Evolutionary conservation across 2,329 filamentous ascomycete genomes (phyloP).

Genomic region (Fusarium haematococcum): DNA sequence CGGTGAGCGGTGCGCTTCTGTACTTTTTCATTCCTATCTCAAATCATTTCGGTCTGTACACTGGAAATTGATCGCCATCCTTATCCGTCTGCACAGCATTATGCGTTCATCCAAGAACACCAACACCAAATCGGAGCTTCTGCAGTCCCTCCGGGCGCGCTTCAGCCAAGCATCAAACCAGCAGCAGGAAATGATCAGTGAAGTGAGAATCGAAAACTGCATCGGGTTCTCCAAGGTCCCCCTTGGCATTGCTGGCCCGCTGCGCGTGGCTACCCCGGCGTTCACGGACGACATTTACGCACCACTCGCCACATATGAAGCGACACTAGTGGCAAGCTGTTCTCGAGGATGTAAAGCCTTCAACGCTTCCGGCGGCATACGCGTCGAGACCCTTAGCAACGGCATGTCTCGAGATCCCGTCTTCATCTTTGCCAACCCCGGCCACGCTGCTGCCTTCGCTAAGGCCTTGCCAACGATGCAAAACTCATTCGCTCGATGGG

Average conservation of each 20-base stretch:
- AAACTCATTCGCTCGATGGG: neutral
- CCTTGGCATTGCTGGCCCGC: neutral
- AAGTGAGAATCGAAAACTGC: neutral
- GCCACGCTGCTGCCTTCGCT: neutral
- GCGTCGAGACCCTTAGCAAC: neutral
- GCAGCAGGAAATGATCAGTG: neutral
- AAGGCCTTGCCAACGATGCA: neutral
- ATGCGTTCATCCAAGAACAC: neutral
- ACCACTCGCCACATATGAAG: slow-evolving; percentile 10
- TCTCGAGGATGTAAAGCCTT: slow-evolving; percentile 18
- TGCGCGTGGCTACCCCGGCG: neutral
- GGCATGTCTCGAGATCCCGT: slow-evolving; percentile 14
- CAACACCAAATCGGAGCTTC: neutral
- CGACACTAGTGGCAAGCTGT: slow-evolving; percentile 18
- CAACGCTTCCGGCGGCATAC: slow-evolving; percentile 7
- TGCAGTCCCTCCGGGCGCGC: neutral
- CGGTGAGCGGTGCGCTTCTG: neutral
- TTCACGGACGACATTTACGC: neutral
- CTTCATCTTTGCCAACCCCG: slow-evolving; percentile 8
- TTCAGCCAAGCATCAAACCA: neutral
- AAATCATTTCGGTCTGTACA: neutral
- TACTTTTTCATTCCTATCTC: neutral
- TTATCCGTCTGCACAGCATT: neutral
- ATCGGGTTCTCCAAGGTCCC: neutral
- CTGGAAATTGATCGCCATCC: neutral